phyloP scores from a whole-genome alignment of 108 stramenopile genomes.

The Nannochloropsis salina region DNA sequence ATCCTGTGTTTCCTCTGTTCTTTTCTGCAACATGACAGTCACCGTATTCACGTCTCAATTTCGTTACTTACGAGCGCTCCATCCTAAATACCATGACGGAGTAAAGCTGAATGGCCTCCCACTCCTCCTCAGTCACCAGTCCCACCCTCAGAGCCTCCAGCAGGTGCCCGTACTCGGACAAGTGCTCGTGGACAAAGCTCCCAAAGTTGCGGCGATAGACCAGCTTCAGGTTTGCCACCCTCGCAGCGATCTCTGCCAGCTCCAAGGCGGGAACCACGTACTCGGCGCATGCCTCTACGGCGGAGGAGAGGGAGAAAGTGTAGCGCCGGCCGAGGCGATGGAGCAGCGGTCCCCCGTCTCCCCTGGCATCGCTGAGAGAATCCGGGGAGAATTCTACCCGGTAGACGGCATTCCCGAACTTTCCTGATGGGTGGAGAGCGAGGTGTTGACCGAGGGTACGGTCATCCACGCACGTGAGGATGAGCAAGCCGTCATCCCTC shows the following conservation, averaged over 20 bases:
- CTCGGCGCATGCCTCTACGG: not conserved
- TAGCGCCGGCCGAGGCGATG: not conserved
- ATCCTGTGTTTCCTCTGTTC: too few relatives aligned
- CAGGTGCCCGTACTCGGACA: not conserved
- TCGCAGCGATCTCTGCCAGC: not conserved
- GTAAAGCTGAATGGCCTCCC: constrained; percentile 1
- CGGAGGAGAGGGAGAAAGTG: not conserved
- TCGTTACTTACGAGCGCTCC: not conserved
- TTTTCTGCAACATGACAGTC: too few relatives aligned
- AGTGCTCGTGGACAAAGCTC: not conserved
- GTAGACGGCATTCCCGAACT: not conserved
- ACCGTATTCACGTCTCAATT: too few relatives aligned
- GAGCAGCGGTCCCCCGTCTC: not conserved
- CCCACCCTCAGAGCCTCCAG: not conserved
- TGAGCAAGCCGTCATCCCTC: not conserved
- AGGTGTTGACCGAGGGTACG: not conserved
- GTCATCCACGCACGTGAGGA: constrained; percentile 12
- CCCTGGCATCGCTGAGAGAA: not conserved
- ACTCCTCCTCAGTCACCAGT: not conserved
- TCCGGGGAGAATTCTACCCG: not conserved
- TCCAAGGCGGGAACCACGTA: not conserved
- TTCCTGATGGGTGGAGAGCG: not conserved
- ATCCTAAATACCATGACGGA: not conserved
- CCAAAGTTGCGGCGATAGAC: not conserved
- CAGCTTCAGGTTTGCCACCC: not conserved